phyloP scores from a whole-genome alignment of 2,329 filamentous ascomycete species.

The Purpureocillium lavendulum region DNA sequence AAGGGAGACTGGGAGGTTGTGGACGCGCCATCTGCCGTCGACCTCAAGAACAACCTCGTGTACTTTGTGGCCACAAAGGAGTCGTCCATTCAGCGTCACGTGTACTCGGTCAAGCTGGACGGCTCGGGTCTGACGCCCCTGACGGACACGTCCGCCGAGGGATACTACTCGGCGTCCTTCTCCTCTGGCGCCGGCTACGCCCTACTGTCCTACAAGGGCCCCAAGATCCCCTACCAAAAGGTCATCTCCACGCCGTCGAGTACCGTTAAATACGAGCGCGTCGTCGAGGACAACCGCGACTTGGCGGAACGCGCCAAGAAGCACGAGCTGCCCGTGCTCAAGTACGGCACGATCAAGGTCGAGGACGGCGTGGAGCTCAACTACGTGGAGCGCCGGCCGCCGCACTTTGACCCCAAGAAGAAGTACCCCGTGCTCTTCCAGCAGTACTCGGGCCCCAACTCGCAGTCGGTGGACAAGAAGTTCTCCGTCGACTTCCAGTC shows the following conservation, averaged over 20 bases:
- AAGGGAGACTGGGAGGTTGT: slow-evolving; percentile 90
- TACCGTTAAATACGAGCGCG: slow-evolving; percentile 52
- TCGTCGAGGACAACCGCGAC: slow-evolving; percentile 68
- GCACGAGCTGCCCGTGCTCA: slow-evolving; percentile 73
- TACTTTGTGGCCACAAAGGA: slow-evolving; percentile 88
- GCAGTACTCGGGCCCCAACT: slow-evolving; percentile 91
- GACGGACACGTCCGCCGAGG: slow-evolving; percentile 64
- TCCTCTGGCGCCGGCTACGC: slow-evolving; percentile 75
- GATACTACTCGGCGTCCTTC: slow-evolving; percentile 77
- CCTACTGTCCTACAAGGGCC: slow-evolving; percentile 77
- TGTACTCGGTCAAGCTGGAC: slow-evolving; percentile 83
- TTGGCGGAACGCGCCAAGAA: slow-evolving; percentile 62
- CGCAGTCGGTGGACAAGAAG: slow-evolving; percentile 72
- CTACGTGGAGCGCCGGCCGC: slow-evolving; percentile 77
- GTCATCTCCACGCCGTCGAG: slow-evolving; percentile 76
- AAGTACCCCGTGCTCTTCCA: slow-evolving; percentile 92
- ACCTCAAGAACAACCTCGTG: slow-evolving; percentile 76
- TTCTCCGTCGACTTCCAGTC: slow-evolving; percentile 86
- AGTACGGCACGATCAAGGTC: slow-evolving; percentile 79
- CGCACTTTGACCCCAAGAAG: slow-evolving; percentile 76
- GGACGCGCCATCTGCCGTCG: slow-evolving; percentile 73
- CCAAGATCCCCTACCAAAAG: slow-evolving; percentile 82
- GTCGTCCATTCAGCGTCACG: slow-evolving; percentile 79
- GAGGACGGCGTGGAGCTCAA: slow-evolving; percentile 62
- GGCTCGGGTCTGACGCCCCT: slow-evolving; percentile 65